These are phyloP conservation scores for Pseudopithomyces maydicus DNA, from an alignment of 2,329 filamentous ascomycete species.

Conservation along the genomic window DNA sequence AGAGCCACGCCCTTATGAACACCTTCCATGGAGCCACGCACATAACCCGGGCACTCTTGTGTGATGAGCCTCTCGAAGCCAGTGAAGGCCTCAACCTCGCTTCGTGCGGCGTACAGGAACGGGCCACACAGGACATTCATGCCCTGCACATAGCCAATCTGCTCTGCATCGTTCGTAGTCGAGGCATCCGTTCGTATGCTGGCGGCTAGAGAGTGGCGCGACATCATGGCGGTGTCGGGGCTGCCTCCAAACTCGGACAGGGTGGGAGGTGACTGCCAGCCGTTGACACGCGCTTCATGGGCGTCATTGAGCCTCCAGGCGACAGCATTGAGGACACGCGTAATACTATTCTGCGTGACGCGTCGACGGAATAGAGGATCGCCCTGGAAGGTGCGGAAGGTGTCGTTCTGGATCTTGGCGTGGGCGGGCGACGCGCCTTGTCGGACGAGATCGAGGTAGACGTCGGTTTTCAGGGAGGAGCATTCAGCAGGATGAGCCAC, in stretches of 20 bases:
- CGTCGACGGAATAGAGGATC: conserved; percentile 96
- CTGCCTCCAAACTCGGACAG: conserved; percentile 55
- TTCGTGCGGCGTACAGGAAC: conserved; percentile 91
- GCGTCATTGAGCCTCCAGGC: conserved; percentile 92
- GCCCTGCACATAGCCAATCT: conserved; percentile 93
- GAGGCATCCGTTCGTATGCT: conserved; percentile 37
- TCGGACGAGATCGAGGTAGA: conserved; percentile 88
- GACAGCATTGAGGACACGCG: conserved; percentile 90
- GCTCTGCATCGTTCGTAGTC: conserved; percentile 58
- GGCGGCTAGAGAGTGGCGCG: conserved; percentile 37
- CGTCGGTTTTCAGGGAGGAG: conserved; percentile 82
- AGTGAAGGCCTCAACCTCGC: conserved; percentile 92
- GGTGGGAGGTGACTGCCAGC: conserved; percentile 56
- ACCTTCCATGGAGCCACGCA: conserved; percentile 94
- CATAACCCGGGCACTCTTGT: conserved; percentile 88
- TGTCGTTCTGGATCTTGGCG: conserved; percentile 97
- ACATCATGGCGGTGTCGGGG: conserved; percentile 48
- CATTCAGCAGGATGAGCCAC: conserved; percentile 92
- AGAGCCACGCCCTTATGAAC: conserved; percentile 90
- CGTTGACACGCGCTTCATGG: conserved; percentile 62
- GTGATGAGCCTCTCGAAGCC: conserved; percentile 89
- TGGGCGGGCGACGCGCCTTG: conserved; percentile 94
- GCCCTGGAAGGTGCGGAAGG: conserved; percentile 93
- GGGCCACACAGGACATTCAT: conserved; percentile 98
- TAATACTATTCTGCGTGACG: conserved; percentile 93